phyloP scores from a whole-genome alignment of 306 rosid genomes.

The Acacia melanoxylon region DNA sequence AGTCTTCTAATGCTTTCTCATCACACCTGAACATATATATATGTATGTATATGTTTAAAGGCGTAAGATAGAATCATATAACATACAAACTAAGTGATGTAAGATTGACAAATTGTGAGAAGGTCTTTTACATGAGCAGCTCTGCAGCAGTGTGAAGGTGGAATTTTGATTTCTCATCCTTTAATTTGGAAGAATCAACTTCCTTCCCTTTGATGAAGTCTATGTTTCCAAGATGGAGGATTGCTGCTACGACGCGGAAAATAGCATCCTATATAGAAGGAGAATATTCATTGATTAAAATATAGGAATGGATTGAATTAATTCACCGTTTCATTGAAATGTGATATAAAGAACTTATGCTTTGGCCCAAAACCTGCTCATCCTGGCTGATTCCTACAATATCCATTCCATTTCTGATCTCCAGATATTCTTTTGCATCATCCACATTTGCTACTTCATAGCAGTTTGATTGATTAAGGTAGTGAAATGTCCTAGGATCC shows the following conservation, averaged over 20 bases:
- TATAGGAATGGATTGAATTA: constrained; percentile 5
- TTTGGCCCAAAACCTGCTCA: constrained; percentile 63
- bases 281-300: constrained; percentile 28
- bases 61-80: constrained; percentile 1
- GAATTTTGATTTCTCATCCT: constrained; percentile 69
- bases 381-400: constrained; percentile 82
- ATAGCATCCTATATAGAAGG: constrained; percentile 65
- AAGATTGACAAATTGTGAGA: constrained; percentile 19
- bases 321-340: constrained; percentile 3
- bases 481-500: constrained; percentile 69
- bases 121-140: constrained; percentile 60
- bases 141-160: constrained; percentile 79
- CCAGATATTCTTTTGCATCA: constrained; percentile 86
- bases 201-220: constrained; percentile 76
- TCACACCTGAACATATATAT: constrained; percentile 55
- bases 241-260: constrained; percentile 82
- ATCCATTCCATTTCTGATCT: constrained; percentile 89
- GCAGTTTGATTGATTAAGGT: constrained; percentile 78
- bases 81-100: background rate
- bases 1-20: constrained; percentile 65
- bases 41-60: constrained; percentile 8
- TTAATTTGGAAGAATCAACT: constrained; percentile 71
- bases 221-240: constrained; percentile 85
- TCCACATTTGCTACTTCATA: constrained; percentile 79
- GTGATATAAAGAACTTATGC: constrained; percentile 19